phyloP scores from a whole-genome alignment of 257 asterid genomes.

The Forsythia suspensa region DNA sequence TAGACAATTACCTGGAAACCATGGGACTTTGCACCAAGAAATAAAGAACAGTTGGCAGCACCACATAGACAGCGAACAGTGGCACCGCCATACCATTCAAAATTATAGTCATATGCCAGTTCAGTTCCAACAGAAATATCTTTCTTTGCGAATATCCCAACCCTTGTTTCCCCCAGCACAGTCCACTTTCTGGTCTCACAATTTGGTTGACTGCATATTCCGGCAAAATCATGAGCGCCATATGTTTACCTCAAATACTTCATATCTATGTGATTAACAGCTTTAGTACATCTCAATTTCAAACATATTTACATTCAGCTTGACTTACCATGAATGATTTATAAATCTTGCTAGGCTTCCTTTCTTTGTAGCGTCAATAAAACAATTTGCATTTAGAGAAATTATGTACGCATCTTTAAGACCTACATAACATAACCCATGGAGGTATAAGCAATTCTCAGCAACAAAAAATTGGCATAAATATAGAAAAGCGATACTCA shows the following conservation, averaged over 20 bases:
- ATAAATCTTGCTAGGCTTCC: constrained; percentile 90
- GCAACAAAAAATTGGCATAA: constrained; percentile 17
- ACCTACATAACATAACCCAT: constrained; percentile 48
- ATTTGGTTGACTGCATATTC: constrained; percentile 73
- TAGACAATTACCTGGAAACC: constrained; percentile 77
- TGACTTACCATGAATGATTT: constrained; percentile 88
- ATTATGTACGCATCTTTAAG: constrained; percentile 82
- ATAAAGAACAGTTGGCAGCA: constrained; percentile 81
- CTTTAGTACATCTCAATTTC: constrained; percentile 16
- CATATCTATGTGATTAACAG: constrained; percentile 11
- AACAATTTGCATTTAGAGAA: constrained; percentile 64
- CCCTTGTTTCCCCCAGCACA: constrained; percentile 83
- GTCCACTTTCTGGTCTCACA: constrained; percentile 99
- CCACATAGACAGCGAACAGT: constrained; percentile 93
- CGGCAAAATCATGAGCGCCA: constrained; percentile 11
- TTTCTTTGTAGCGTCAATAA: constrained; percentile 80
- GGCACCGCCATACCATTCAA: constrained; percentile 96
- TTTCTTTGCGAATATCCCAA: constrained; percentile 80
- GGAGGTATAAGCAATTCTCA: constrained; percentile 19
- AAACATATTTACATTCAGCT: constrained; percentile 10
- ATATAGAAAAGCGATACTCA: constrained; percentile 22
- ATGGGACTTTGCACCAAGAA: constrained; percentile 95
- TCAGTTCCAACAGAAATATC: constrained; percentile 73
- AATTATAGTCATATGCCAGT: constrained; percentile 78
- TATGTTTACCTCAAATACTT: constrained; percentile 13